Conservation (phyloP, 495 filamentous ascomycete species). For the Xylona heveae region DNA sequence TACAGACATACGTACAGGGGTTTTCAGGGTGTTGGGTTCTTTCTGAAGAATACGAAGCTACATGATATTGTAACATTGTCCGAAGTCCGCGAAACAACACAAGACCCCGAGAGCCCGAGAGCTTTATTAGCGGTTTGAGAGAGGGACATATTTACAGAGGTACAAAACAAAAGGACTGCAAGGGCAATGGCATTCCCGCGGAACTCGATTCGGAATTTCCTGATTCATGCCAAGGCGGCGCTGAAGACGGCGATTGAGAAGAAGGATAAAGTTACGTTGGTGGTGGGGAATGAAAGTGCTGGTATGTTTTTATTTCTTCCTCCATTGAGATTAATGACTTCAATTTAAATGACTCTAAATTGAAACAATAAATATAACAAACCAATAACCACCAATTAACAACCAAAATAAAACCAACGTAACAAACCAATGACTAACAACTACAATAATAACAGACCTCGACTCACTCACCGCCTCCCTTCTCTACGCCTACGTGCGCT, state of each 20-base stretch:
- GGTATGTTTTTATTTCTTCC: constrained; percentile 18
- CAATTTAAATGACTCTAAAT: neutral
- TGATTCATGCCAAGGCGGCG: constrained; percentile 3
- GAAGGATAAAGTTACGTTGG: constrained; percentile 26
- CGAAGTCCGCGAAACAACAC: no score
- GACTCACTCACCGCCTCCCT: constrained; percentile 78
- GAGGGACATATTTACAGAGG: no score
- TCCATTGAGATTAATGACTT: neutral
- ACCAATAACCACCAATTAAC: constrained; percentile 5
- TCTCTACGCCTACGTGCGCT: constrained; percentile 67
- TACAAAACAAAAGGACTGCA: neutral
- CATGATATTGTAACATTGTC: no score
- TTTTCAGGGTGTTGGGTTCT: no score
- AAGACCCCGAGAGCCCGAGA: no score
- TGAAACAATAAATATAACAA: neutral
- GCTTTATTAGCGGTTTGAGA: no score
- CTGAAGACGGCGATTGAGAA: constrained; percentile 2
- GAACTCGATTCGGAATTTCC: constrained; percentile 4
- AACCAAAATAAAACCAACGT: no score
- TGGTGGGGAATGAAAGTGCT: constrained; percentile 55
- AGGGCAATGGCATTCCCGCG: constrained; percentile 2
- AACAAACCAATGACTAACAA: no score
- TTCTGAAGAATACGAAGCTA: no score
- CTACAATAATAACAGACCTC: constrained; percentile 32
- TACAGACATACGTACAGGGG: no score